phyloP scores from a whole-genome alignment of 2,329 filamentous ascomycete species.

The Pestalotiopsis sp. region DNA sequence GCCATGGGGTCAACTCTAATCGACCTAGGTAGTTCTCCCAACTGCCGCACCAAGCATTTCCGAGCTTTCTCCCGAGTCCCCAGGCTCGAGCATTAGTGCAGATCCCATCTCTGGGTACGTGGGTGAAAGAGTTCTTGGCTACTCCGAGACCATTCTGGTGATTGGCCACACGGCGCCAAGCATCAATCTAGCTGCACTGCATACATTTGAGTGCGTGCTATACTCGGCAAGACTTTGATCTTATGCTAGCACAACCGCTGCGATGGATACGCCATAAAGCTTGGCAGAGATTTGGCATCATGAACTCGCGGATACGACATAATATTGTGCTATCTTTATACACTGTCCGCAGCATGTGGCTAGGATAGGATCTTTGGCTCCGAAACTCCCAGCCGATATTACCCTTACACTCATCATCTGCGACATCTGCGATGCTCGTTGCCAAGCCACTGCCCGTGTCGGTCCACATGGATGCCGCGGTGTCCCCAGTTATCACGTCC shows the following conservation, averaged over 20 bases:
- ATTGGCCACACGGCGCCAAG: background rate
- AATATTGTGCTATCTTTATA: background rate
- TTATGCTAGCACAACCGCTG: background rate
- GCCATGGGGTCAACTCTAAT: background rate
- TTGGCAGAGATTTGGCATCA: background rate
- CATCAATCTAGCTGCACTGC: background rate
- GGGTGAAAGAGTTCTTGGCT: background rate
- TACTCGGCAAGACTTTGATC: background rate
- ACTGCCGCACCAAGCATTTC: background rate
- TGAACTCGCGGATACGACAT: background rate
- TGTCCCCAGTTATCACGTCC: background rate
- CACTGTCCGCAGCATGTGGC: background rate
- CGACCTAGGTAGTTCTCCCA: background rate
- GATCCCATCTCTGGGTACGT: background rate
- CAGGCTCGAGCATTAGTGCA: background rate
- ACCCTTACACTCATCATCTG: background rate
- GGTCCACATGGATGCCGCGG: background rate
- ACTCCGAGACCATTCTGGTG: background rate
- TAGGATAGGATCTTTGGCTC: background rate
- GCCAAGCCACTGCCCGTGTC: slow-evolving; percentile 1
- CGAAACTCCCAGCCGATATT: background rate
- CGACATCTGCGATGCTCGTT: background rate
- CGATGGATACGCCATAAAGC: background rate
- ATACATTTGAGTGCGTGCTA: background rate
- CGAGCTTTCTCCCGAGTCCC: background rate